Evolutionary conservation across 2,329 filamentous ascomycete species (phyloP).

Genomic region (Colletotrichum shisoi): DNA sequence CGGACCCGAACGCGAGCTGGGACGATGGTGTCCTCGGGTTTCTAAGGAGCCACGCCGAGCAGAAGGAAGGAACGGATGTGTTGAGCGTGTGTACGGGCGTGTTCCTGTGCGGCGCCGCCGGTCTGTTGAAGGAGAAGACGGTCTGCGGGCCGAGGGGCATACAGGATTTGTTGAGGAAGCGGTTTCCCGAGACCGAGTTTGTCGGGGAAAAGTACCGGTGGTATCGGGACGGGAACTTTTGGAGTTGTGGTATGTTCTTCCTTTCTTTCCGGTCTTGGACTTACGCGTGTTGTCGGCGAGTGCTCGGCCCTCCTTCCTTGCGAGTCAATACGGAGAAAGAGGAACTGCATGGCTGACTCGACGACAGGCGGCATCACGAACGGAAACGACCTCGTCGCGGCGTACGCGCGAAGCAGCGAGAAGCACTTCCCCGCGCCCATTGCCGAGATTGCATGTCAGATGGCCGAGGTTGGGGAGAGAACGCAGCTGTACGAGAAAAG

Average conservation of each 20-base stretch:
- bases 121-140: conserved; percentile 55
- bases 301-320: no score
- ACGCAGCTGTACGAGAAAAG: conserved; percentile 54
- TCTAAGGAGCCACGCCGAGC: conserved; percentile 53
- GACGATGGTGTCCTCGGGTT: conserved; percentile 52
- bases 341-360: not conserved
- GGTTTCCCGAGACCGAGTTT: conserved; percentile 52
- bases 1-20: conserved; percentile 51
- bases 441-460: conserved; percentile 54
- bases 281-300: not conserved
- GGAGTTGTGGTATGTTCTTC: conserved; percentile 59
- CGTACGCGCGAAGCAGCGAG: conserved; percentile 55
- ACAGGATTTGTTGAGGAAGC: conserved; percentile 51
- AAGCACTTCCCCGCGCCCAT: conserved; percentile 54
- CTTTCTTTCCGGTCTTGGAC: not conserved
- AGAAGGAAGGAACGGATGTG: conserved; percentile 53
- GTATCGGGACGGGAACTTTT: conserved; percentile 62
- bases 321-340: not conserved
- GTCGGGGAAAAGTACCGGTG: conserved; percentile 59
- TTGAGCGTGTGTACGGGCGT: conserved; percentile 62
- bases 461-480: conserved; percentile 61
- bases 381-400: conserved; percentile 63
- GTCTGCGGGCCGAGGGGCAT: conserved; percentile 58
- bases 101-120: conserved; percentile 58
- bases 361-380: conserved; percentile 61